Evolutionary conservation across 2,329 filamentous ascomycete genomes (phyloP).

Genomic region (Aspergillus tamarii): DNA sequence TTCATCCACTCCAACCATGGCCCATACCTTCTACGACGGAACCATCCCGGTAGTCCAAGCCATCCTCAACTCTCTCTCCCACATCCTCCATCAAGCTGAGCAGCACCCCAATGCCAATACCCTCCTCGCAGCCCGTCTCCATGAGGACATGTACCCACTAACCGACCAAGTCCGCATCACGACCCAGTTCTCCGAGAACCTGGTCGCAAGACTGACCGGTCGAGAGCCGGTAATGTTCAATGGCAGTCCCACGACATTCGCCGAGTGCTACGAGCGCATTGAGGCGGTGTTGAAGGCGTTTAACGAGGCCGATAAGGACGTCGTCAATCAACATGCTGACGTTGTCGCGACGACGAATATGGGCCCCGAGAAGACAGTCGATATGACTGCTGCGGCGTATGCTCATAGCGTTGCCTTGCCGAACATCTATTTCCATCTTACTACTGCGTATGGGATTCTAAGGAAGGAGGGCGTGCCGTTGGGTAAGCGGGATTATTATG

Average conservation of each 20-base stretch:
- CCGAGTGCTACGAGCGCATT: slow-evolving; percentile 29
- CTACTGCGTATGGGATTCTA: slow-evolving; percentile 16
- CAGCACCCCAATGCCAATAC: slow-evolving; percentile 14
- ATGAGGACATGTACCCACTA: slow-evolving; percentile 28
- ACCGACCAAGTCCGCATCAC: slow-evolving; percentile 30
- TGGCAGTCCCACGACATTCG: slow-evolving; percentile 23
- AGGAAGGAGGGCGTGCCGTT: not conserved
- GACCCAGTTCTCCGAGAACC: slow-evolving; percentile 28
- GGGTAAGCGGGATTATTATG: slow-evolving; percentile 5
- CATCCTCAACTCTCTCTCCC: slow-evolving; percentile 30
- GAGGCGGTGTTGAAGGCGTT: slow-evolving; percentile 25
- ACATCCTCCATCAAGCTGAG: slow-evolving; percentile 34
- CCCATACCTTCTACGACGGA: slow-evolving; percentile 31
- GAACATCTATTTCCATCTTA: slow-evolving; percentile 30
- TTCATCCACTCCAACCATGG: slow-evolving; percentile 2
- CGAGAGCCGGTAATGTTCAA: slow-evolving; percentile 25
- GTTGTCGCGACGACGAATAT: slow-evolving; percentile 16
- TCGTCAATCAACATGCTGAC: slow-evolving; percentile 27
- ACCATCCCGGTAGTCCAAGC: slow-evolving; percentile 26
- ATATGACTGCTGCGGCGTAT: slow-evolving; percentile 19
- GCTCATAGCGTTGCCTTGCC: slow-evolving; percentile 22
- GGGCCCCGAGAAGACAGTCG: slow-evolving; percentile 9
- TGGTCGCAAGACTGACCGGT: slow-evolving; percentile 29
- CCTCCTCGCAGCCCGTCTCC: slow-evolving; percentile 24
- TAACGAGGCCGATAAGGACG: slow-evolving; percentile 29